Base-by-base conservation (phyloP, 164 flowering plant genomes). In the Vitis labrusca region DNA sequence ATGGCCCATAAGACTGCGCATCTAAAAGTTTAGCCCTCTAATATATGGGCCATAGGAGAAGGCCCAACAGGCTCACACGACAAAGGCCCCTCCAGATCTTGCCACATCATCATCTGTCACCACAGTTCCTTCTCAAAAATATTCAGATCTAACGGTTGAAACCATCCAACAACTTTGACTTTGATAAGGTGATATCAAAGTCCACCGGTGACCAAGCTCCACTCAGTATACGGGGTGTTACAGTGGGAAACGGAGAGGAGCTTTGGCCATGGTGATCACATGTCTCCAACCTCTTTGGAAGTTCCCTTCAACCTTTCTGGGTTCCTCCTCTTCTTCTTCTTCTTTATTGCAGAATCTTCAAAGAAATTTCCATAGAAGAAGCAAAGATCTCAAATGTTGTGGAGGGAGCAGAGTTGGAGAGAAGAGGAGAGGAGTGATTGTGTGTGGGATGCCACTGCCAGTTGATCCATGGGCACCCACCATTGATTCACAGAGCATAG, bases 381-480 rank as follows among this genome's bases (percentile, higher is more conserved):
- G 30, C 65, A 70, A 62, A 49, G 64, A 64, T 16, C 64, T 50
- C 58, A 58, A 11, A 47, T 27, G 32, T 47, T 19, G 14, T 47
- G 51, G 17, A 71, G 69, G 59, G 3, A 74, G 73, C 56, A 71
- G 57, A 48, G 1, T 71, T 15, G 29, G 11, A 2, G 63, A 32
- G 59, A 73, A 67, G 17, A 61, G 70, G 13, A 60, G 71, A 60
- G 68, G 71, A 50, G 59, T 52, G 48, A 59, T 79, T 23, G 82
- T 82, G 12, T 74, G 84, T 70, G 88, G 87, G 30, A 58, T 81
- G 48, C 56, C 73, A n/a, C 61, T 92, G 13, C 97, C 91, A 12
- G 94, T 92, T 29, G 99, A 95, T 78, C 97, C 99, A 70, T 95
- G 98, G 99, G 90, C 97, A 55, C 99, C 98, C 53, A 79, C 65